Base-by-base conservation (phyloP, 768 basidiomycete genomes). In the Pulveroboletus sp. region DNA sequence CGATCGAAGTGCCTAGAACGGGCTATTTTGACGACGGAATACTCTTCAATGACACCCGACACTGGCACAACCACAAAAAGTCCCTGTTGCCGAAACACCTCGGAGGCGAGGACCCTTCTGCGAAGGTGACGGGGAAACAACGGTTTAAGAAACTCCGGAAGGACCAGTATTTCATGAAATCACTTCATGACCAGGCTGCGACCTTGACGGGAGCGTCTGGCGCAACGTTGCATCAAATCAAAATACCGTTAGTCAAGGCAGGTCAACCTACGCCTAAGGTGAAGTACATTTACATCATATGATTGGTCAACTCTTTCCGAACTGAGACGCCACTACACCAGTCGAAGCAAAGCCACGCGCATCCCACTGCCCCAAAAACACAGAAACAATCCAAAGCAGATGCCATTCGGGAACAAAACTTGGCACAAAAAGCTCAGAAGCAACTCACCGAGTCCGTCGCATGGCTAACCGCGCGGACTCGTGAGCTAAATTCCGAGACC, bases 121-220 rank as follows among this genome's bases (percentile, higher is more conserved):
- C 68, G 44, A 60, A 61, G 1, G 39, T 54, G 27, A 68, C 72
- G 40, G 70, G 62, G 45, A 56, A 71, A 62, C 67, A 70, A 45
- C 70, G 72, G 23, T 63, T 46, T 50, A 71, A 62, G 53, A 62
- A 57, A 40, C 66, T 79, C 38, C 64, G 69, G 14, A 56, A 60
- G 14, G 72, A 79, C n/a, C 86, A 88, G 55, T 67, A 74, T 1
- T 80, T 78, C 59, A 84, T 84, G 79, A 66, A 72, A 27, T 67
- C 58, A 12, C 57, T 87, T 47, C 81, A 82, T 43, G 66, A 72
- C 43, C 79, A 81, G 37, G 84, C 85, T 10, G 76, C 75, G 33
- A 84, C 82, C 1, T 60, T 87, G 48, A 83, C 81, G 0, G 85
- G 85, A 0, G 83, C 84, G 6, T 72, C 72, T 0, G 86, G 85